These are phyloP conservation scores for Fusarium nygamai DNA, from an alignment of 2,329 filamentous ascomycete genomes.

Conservation along the genomic window DNA sequence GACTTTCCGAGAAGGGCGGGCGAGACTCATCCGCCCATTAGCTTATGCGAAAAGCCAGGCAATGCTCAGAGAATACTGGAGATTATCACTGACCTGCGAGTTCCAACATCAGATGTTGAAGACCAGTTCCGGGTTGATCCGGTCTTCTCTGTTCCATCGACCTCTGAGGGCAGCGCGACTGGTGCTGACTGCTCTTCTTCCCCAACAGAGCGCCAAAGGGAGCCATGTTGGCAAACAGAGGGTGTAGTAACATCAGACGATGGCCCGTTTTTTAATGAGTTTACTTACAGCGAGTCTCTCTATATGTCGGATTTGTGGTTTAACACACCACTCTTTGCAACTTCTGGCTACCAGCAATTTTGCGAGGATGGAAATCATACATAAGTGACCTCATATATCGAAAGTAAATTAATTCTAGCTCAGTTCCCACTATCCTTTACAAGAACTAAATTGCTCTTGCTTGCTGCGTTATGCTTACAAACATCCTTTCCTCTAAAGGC, in stretches of 20 bases:
- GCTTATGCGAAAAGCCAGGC: background rate
- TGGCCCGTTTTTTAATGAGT: accelerated
- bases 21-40: background rate
- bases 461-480: slow-evolving; percentile 29
- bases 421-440: background rate
- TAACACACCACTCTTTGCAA: background rate
- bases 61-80: background rate
- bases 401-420: background rate
- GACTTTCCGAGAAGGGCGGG: background rate
- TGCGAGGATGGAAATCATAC: accelerated
- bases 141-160: background rate
- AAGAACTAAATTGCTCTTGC: slow-evolving; percentile 18
- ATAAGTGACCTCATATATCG: accelerated
- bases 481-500: slow-evolving; percentile 23
- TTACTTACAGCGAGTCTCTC: background rate
- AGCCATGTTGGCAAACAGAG: background rate
- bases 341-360: accelerated
- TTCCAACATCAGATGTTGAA: background rate
- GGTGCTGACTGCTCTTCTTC: background rate
- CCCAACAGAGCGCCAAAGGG: background rate
- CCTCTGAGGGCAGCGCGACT: background rate
- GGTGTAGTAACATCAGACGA: accelerated
- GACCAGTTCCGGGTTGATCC: background rate
- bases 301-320: background rate
- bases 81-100: background rate